Conservation (phyloP, 1,284 basidiomycete genomes). For the Golubevia pallescens region DNA sequence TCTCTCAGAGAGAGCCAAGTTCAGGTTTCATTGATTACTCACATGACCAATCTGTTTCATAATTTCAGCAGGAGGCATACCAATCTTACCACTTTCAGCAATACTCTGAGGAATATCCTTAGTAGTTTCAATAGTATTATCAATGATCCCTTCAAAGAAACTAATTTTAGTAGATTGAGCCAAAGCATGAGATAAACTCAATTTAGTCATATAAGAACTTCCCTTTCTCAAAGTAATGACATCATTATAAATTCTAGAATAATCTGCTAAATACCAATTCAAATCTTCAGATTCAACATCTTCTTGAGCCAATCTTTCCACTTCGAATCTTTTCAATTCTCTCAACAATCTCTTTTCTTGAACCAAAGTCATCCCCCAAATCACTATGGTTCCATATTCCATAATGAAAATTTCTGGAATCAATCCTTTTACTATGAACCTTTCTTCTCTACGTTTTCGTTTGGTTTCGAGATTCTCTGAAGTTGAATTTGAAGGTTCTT, state of each 20-base stretch:
- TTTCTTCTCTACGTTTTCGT: conserved; percentile 4
- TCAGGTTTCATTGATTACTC: background rate
- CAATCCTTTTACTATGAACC: conserved; percentile 35
- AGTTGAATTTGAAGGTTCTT: too few relatives aligned
- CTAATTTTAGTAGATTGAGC: conserved; percentile 93
- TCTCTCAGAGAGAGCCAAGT: background rate
- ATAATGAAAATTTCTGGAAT: conserved; percentile 74
- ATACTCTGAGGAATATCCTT: conserved; percentile 94
- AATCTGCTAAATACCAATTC: conserved; percentile 96
- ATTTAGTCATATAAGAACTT: conserved; percentile 95
- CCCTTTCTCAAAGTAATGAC: conserved; percentile 93
- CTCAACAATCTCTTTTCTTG: conserved; percentile 90
- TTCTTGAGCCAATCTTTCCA: conserved; percentile 74
- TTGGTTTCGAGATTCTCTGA: background rate
- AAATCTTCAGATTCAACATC: conserved; percentile 86
- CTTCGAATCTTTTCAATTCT: conserved; percentile 82
- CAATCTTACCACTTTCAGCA: conserved; percentile 89
- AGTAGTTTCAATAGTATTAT: conserved; percentile 91
- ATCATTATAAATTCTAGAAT: conserved; percentile 97
- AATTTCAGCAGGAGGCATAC: conserved; percentile 75
- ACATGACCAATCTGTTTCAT: conserved; percentile 88
- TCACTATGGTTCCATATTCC: conserved; percentile 89
- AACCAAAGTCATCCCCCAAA: conserved; percentile 94
- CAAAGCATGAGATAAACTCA: conserved; percentile 90
- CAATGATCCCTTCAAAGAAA: conserved; percentile 80